A percentile compares a stretch with the other conserved stretches of the same genome.
Evolutionary conservation across 371 early-diverging fungal genomes (phyloP).

Genomic region (Actinomortierella wolfii): DNA sequence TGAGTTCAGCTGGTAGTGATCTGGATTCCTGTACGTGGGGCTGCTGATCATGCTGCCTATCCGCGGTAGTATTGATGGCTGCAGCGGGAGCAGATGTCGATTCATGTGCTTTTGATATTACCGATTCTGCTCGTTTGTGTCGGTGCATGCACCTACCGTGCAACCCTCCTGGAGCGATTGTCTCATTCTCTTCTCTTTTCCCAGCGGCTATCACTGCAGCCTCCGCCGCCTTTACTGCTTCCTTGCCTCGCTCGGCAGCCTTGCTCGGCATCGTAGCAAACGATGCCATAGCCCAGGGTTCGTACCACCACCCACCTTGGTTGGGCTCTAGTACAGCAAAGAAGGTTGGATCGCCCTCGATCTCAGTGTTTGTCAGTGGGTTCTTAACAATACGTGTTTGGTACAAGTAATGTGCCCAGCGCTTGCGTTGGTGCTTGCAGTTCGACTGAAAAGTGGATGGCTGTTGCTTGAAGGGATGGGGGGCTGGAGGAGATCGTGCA

Average conservation of each 20-base stretch:
- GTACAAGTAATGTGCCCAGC: slow-evolving; percentile 25
- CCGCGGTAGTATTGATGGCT: background rate
- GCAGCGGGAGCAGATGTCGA: background rate
- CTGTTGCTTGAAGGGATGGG: too few species aligned
- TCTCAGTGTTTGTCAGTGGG: slow-evolving; percentile 39
- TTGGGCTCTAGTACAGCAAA: slow-evolving; percentile 30
- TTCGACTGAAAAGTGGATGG: too few species aligned
- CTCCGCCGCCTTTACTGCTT: background rate
- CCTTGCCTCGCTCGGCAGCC: background rate
- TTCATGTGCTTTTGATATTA: too few species aligned
- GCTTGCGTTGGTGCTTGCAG: too few species aligned
- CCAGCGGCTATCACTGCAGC: background rate
- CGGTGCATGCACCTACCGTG: too few species aligned
- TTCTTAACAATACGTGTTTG: slow-evolving; percentile 29
- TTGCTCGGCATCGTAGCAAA: slow-evolving; percentile 3
- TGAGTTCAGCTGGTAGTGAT: too few species aligned
- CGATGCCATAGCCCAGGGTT: slow-evolving; percentile 32
- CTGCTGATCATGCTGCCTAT: background rate
- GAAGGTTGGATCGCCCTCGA: slow-evolving; percentile 37
- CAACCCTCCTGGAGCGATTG: too few species aligned
- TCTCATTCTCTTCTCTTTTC: background rate
- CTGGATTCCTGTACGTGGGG: too few species aligned
- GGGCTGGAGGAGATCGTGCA: too few species aligned
- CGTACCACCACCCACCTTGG: slow-evolving; percentile 42
- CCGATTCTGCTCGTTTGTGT: too few species aligned